phyloP scores from a whole-genome alignment of 2,329 filamentous ascomycete genomes.

The Pseudogymnoascus pannorum region DNA sequence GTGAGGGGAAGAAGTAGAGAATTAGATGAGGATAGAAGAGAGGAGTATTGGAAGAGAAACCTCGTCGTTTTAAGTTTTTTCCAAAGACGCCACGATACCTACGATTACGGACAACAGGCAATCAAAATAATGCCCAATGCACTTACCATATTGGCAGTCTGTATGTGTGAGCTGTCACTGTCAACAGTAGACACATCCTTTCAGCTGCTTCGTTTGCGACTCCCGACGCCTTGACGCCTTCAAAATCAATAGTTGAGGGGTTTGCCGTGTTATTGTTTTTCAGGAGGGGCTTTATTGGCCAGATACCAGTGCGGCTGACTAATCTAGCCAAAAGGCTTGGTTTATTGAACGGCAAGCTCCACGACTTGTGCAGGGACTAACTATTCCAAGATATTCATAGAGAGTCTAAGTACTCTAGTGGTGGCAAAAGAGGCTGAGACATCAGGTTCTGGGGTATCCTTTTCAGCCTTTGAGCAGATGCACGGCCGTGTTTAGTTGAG shows the following conservation, averaged over 20 bases:
- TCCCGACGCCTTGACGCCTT: not conserved
- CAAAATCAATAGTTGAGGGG: not conserved
- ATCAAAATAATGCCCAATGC: not conserved
- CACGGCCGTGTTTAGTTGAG: not conserved
- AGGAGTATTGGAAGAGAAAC: not conserved
- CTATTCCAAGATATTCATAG: not conserved
- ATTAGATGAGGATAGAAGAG: not conserved
- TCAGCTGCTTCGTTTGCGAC: not conserved
- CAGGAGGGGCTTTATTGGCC: not conserved
- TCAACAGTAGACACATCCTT: no score
- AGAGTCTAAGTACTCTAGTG: not conserved
- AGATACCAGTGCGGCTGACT: not conserved
- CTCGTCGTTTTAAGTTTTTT: not conserved
- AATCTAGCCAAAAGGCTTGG: not conserved
- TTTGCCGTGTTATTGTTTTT: constrained; percentile 1
- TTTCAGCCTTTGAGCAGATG: not conserved
- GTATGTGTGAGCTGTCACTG: not conserved
- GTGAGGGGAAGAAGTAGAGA: not conserved
- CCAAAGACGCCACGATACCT: not conserved
- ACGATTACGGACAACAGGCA: not conserved
- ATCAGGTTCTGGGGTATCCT: not conserved
- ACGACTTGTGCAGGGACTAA: no score
- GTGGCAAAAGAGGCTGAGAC: not conserved
- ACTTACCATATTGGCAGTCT: not conserved
- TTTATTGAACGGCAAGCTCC: constrained; percentile 2